Percentiles rank a stretch among this genome's conserved stretches.
These are phyloP conservation scores for Rhododendron molle DNA, from an alignment of 148 eudicot species.

Conservation along the genomic window DNA sequence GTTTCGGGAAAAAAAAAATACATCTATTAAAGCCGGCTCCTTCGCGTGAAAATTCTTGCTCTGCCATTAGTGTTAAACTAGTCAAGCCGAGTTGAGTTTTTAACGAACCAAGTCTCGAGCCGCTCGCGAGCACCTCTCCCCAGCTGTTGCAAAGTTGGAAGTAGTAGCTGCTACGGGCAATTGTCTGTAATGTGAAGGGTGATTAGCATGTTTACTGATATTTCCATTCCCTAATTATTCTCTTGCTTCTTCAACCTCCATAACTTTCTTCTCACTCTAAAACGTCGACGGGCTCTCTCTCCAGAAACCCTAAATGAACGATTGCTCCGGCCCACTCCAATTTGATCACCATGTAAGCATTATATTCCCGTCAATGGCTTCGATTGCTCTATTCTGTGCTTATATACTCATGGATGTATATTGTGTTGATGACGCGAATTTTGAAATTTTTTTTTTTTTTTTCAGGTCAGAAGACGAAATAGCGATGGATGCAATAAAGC, in stretches of 20 bases:
- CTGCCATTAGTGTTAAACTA: too few relatives aligned
- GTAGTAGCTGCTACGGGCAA: too few relatives aligned
- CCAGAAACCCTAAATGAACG: slow-evolving; percentile 1
- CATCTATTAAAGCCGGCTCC: too few relatives aligned
- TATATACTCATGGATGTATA: background rate
- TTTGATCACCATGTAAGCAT: slow-evolving; percentile 15
- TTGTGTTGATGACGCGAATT: background rate
- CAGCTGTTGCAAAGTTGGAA: too few relatives aligned
- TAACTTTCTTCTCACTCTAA: background rate
- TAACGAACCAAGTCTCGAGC: too few relatives aligned
- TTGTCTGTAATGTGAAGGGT: too few relatives aligned
- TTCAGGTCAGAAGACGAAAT: slow-evolving; percentile 57
- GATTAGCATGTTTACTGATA: too few relatives aligned
- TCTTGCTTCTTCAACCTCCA: background rate
- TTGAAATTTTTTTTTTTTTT: background rate
- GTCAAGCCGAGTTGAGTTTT: too few relatives aligned
- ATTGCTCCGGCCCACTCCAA: background rate
- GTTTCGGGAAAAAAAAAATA: too few relatives aligned
- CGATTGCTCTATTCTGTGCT: background rate
- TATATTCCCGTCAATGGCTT: background rate
- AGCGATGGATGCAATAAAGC: slow-evolving; percentile 59
- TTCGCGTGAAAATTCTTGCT: too few relatives aligned
- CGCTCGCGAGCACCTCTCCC: too few relatives aligned
- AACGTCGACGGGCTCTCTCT: background rate
- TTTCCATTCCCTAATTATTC: background rate